Conservation (phyloP, 1,139 yeast genomes). For the Suzukiozyma palmioleophila region DNA sequence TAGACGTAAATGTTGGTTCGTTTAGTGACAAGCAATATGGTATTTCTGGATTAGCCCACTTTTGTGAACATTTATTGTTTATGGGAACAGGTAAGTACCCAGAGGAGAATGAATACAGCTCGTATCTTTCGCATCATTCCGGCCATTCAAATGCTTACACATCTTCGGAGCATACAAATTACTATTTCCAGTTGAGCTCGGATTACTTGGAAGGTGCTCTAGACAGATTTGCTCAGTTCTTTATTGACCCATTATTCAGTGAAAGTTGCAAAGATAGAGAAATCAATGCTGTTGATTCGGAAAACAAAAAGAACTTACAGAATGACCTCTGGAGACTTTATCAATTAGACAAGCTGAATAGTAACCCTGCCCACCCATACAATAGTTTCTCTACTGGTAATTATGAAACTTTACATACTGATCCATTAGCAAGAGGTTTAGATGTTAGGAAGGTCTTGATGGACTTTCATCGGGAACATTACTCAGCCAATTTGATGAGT, state of each 20-base stretch:
- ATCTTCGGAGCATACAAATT: conserved; percentile 84
- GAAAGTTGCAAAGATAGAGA: conserved; percentile 85
- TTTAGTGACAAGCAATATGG: conserved; percentile 68
- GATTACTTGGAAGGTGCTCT: conserved; percentile 80
- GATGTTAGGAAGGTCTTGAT: conserved; percentile 65
- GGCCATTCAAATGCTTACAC: conserved; percentile 81
- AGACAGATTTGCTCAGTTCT: conserved; percentile 90
- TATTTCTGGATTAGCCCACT: conserved; percentile 89
- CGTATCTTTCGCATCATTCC: conserved; percentile 67
- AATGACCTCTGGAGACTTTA: conserved; percentile 84
- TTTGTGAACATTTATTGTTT: conserved; percentile 90
- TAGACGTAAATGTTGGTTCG: conserved; percentile 89
- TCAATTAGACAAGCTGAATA: conserved; percentile 73
- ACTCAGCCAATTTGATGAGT: conserved; percentile 80
- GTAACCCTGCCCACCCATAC: conserved; percentile 71
- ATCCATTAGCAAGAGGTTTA: conserved; percentile 44
- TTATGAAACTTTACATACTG: conserved; percentile 52
- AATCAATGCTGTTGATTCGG: conserved; percentile 92
- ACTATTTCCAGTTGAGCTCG: conserved; percentile 78
- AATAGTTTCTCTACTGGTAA: conserved; percentile 78
- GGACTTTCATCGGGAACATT: conserved; percentile 56
- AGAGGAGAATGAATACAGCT: conserved; percentile 80
- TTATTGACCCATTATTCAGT: conserved; percentile 78
- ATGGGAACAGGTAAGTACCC: conserved; percentile 98
- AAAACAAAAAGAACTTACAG: conserved; percentile 89